These are phyloP conservation scores for Dendrocalamus latiflorus DNA, from an alignment of 202 grass and related monocot genomes.

Conservation along the genomic window DNA sequence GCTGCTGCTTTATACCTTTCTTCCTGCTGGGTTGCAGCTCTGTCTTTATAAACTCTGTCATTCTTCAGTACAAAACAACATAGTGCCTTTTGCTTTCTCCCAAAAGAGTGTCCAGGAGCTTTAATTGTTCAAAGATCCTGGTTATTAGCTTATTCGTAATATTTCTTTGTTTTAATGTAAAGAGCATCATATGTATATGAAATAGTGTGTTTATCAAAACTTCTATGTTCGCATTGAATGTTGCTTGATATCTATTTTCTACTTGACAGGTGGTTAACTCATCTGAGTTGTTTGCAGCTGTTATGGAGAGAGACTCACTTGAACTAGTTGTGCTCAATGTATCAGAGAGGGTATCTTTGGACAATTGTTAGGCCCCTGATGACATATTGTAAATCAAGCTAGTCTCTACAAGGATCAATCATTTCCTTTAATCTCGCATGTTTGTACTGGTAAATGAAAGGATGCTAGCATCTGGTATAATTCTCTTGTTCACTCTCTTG, in stretches of 20 bases:
- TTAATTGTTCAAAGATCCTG: not conserved
- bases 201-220: not conserved
- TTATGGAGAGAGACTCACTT: not conserved
- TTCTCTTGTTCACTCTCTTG: not conserved
- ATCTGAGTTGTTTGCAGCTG: not conserved
- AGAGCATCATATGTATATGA: not conserved
- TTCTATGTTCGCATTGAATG: not conserved
- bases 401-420: not conserved
- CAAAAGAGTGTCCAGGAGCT: not conserved
- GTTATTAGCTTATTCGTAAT: not conserved
- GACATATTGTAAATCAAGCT: slow-evolving; percentile 29
- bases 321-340: slow-evolving; percentile 7
- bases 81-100: not conserved
- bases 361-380: slow-evolving; percentile 8
- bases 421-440: slow-evolving; percentile 13
- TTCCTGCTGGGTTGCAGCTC: not conserved
- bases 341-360: slow-evolving; percentile 3
- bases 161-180: not conserved
- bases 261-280: slow-evolving; percentile 22
- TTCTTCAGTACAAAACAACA: not conserved
- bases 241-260: slow-evolving; percentile 14
- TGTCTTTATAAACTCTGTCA: not conserved
- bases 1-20: not conserved
- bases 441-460: slow-evolving; percentile 22
- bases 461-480: slow-evolving; percentile 1